Evolutionary conservation across 345 rosid species (phyloP), one percentile per base, ranked within the genome.

Genomic region (Moricandia moricandioides): DNA sequence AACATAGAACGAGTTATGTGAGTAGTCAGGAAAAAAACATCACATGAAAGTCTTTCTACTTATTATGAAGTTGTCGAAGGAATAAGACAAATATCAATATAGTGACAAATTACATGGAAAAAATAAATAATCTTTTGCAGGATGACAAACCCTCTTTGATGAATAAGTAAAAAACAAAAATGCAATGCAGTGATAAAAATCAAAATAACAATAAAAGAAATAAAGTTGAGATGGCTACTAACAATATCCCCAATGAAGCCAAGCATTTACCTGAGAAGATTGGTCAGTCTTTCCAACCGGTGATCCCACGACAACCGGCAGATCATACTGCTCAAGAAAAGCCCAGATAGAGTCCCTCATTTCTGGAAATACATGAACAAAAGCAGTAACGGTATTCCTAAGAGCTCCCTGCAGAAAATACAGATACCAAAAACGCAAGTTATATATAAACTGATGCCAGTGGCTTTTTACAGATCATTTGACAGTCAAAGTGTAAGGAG

Each of bases 251-350:
- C 67, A 13, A 21, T 12, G 35, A 60, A 34, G 70, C 74, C 52
- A 75, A n/a, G 73, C 39, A 67, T 58, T 47, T 62, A 94, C 98
- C 89, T 88, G 95, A 35, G 89, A 73, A 40, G 86, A 83, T 73
- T 87, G 96, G 57, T 80, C 82, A 75, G 74, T 72, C 55, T 76
- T 86, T 78, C 87, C 87, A 67, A 74, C 82, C 26, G 66, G 84
- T 64, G 87, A 64, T 45, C 91, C 96, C 70, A 91, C 85, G 49
- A 94, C 97, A 66, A 94, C 94, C 37, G 97, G 97, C 61, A 94
- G 85, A 85, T 94, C 98, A 83, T 90, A 90, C 83, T 86, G 96
- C 85, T 91, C 97, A 72, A 94, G 95, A 72, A 82, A 90, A 77
- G 84, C 84, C 98, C 98, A 94, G 78, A 90, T 75, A 63, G 87